A percentile compares a stretch with the other conserved stretches of the same genome.
phyloP scores from a whole-genome alignment of 805 yeast genomes.

The Tetrapisispora pingtungensis region DNA sequence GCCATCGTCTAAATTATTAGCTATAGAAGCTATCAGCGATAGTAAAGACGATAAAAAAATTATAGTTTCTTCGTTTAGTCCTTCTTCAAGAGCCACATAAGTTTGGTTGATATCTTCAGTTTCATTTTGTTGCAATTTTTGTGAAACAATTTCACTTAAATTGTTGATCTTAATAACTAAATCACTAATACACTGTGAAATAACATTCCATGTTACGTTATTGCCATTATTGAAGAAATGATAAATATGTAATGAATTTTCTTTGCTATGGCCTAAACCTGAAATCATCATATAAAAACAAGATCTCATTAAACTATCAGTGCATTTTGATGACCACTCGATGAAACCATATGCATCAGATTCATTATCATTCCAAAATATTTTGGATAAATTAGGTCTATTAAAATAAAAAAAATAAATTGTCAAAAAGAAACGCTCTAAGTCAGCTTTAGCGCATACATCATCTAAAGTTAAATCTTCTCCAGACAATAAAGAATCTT shows the following conservation, averaged over 20 bases:
- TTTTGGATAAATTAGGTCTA: constrained; percentile 46
- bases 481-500: constrained; percentile 54
- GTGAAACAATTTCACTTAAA: constrained; percentile 22
- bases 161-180: constrained; percentile 38
- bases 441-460: constrained; percentile 64
- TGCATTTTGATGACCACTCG: constrained; percentile 79
- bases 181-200: constrained; percentile 44
- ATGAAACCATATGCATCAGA: constrained; percentile 69
- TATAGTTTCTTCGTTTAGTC: constrained; percentile 71
- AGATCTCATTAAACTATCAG: constrained; percentile 72
- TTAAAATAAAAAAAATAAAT: constrained; percentile 57
- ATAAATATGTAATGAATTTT: constrained; percentile 42
- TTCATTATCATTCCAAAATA: constrained; percentile 61
- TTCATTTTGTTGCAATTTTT: constrained; percentile 20
- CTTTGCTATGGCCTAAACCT: constrained; percentile 55
- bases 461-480: constrained; percentile 49
- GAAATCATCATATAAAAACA: constrained; percentile 73
- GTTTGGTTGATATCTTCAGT: constrained; percentile 21
- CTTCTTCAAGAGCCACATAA: constrained; percentile 36
- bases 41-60: constrained; percentile 66
- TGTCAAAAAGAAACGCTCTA: constrained; percentile 78
- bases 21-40: constrained; percentile 49
- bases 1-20: constrained; percentile 26
- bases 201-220: constrained; percentile 45
- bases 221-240: constrained; percentile 34